Evolutionary conservation across 2,329 filamentous ascomycete species (phyloP), one percentile per base, ranked within the genome.

Genomic region (Colletotrichum tropicicola): DNA sequence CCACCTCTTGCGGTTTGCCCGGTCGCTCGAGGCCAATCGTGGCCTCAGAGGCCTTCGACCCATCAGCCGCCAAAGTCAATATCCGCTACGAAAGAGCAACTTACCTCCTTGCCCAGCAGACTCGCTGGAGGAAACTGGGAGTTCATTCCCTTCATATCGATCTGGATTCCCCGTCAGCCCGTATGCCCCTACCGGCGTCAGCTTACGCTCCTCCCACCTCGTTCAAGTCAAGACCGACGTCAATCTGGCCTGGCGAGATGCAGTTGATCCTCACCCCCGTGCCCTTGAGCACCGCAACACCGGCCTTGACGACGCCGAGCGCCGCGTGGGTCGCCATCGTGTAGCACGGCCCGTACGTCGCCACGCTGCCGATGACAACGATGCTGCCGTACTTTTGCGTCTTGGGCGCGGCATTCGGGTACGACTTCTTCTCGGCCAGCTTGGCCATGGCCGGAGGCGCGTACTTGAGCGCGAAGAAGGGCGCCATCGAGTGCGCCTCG

Each of bases 401-500:
- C 70, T 90, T 90, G 0, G 85, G 85, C 12, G 86, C 84, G 1
- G 88, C 87, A 69, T 90, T 90, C 0, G 85, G 80, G 70, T 90
- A 90, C 44, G 83, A 81, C 66, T 85, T 75, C 65, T 75, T 84
- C 0, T 82, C 79, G 0, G 84, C 84, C 6, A 83, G 82, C 72
- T 90, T 90, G 17, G 77, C 81, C 88, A 90, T 90, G 2, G 88
- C 88, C 3, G 86, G 83, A 0, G 87, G 87, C 0, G 86, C 87
- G 70, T 89, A 89, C 72, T 90, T 90, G 66, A 90, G 79, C 1
- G 87, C 87, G 69, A 88, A 89, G 78, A 90, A 90, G 2, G 88
- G 87, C 6, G 86, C 85, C 75, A 89, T 82, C 39, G 81, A 82
- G 70, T 89, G 88, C 3, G 85, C 84, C 70, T 89, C 86, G 72